Percentiles rank a stretch among this genome's conserved stretches.
Conservation (phyloP, 1,284 basidiomycete genomes). For the Agaricales sp. region DNA sequence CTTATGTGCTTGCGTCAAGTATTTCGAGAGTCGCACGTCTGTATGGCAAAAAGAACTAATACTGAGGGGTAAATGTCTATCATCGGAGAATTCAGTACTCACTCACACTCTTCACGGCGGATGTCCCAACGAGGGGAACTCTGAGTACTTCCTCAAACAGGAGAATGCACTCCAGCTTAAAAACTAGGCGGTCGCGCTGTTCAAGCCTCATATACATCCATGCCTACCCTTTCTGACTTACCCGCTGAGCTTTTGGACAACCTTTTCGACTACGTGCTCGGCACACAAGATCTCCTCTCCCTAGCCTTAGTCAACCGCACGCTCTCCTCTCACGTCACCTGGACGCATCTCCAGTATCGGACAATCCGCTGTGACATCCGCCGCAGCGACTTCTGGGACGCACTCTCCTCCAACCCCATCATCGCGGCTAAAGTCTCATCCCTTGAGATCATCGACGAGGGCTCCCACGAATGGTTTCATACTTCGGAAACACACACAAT, state of each 20-base stretch:
- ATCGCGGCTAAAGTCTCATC: background rate
- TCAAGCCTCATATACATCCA: background rate
- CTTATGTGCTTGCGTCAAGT: no score
- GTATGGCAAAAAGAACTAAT: no score
- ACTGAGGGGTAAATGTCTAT: no score
- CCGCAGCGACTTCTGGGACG: slow-evolving; percentile 24
- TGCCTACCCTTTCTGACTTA: background rate
- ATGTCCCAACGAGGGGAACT: no score
- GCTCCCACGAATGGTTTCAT: background rate
- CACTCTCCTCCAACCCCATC: background rate
- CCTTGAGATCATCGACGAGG: background rate
- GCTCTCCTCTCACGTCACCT: slow-evolving; percentile 7
- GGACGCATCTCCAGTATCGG: slow-evolving; percentile 20
- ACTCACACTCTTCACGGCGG: no score
- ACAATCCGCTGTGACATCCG: slow-evolving; percentile 34
- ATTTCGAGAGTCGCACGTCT: no score
- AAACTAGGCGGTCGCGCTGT: no score
- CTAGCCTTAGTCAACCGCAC: background rate
- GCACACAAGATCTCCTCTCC: background rate
- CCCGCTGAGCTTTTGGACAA: background rate
- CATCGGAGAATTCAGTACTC: no score
- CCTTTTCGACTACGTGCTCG: background rate
- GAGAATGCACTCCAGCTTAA: no score
- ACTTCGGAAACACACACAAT: background rate
- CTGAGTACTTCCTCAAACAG: no score